Percentiles rank a stretch among this genome's conserved stretches.
phyloP scores from a whole-genome alignment of 257 asterid species.

The Thymus mandschuricus region DNA sequence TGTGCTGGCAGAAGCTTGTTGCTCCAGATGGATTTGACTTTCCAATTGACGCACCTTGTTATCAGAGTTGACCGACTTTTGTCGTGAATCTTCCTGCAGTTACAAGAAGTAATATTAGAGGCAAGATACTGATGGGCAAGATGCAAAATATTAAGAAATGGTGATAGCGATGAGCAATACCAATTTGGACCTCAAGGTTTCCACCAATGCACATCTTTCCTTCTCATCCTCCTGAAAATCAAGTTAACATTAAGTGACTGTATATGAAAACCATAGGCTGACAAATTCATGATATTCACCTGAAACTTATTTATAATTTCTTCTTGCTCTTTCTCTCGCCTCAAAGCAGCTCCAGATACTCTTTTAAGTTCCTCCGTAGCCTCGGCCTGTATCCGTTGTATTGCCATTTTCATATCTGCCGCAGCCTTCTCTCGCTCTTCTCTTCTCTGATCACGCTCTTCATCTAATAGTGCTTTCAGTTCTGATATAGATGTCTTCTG shows the following conservation, averaged over 20 bases:
- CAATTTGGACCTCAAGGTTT: constrained; percentile 89
- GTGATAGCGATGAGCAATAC: constrained; percentile 45
- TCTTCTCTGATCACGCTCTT: constrained; percentile 94
- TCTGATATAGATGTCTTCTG: constrained; percentile 84
- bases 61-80: constrained; percentile 82
- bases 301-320: constrained; percentile 91
- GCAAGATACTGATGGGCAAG: constrained; percentile 20
- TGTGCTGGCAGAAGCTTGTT: constrained; percentile 61
- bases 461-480: constrained; percentile 74
- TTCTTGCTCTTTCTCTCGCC: constrained; percentile 89
- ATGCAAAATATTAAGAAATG: constrained; percentile 19
- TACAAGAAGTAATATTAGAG: constrained; percentile 23
- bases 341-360: constrained; percentile 64
- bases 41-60: constrained; percentile 93
- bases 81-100: constrained; percentile 88
- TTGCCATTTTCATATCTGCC: constrained; percentile 63
- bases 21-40: constrained; percentile 77
- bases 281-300: constrained; percentile 42
- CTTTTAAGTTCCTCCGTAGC: constrained; percentile 76
- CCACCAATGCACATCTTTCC: constrained; percentile 79
- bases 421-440: constrained; percentile 89
- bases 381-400: constrained; percentile 85
- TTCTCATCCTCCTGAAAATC: constrained; percentile 78
- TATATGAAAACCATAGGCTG: constrained; percentile 24
- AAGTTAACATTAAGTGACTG: constrained; percentile 19